Evolutionary conservation across 305 asterid species (phyloP).

Genomic region (Fraxinus ornus): DNA sequence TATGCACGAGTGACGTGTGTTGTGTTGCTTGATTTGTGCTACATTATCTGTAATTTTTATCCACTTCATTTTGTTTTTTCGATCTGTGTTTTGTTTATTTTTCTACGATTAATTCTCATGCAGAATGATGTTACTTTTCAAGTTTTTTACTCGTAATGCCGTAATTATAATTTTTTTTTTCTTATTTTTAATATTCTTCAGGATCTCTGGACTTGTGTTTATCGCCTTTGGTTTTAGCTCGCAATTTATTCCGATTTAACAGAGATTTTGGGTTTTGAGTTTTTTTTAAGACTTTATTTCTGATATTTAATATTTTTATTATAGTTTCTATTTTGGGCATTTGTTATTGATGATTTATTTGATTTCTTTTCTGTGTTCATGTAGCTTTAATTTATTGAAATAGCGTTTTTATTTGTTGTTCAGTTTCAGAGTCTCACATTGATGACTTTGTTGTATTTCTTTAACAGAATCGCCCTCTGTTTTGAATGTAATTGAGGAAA

Average conservation of each 20-base stretch:
- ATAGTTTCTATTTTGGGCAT: not conserved
- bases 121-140: constrained; percentile 15
- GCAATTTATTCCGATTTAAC: not conserved
- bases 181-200: constrained; percentile 7
- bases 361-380: not conserved
- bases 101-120: not conserved
- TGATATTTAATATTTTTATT: not conserved
- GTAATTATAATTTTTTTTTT: constrained; percentile 5
- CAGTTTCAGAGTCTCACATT: constrained; percentile 10
- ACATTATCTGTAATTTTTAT: constrained; percentile 15
- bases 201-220: constrained; percentile 44
- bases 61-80: constrained; percentile 13
- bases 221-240: constrained; percentile 21
- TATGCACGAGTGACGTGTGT: constrained; percentile 7
- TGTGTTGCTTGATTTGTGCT: constrained; percentile 17
- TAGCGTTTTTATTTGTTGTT: not conserved
- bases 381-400: constrained; percentile 1
- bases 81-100: constrained; percentile 17
- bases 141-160: constrained; percentile 21
- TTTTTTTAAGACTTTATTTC: not conserved
- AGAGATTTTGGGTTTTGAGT: not conserved
- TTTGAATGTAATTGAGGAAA: constrained; percentile 12
- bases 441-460: constrained; percentile 16
- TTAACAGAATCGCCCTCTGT: constrained; percentile 1
- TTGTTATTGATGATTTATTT: not conserved